These are phyloP conservation scores for Przewalskia tangutica DNA, from an alignment of 257 asterid species.

Conservation along the genomic window DNA sequence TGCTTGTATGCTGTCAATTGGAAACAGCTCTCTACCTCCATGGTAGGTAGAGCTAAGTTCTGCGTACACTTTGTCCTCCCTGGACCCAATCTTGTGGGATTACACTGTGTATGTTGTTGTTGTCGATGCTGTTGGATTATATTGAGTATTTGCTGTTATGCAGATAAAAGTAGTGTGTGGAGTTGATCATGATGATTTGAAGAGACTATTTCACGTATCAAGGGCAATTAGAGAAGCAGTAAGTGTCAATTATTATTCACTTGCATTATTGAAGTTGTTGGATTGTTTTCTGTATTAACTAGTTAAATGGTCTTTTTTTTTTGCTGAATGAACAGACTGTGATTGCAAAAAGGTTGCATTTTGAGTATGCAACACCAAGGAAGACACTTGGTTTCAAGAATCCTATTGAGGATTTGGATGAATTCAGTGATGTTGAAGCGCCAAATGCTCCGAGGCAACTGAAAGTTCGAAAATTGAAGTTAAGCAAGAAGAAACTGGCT, in stretches of 20 bases:
- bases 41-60: too few relatives aligned
- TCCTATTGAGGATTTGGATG: not conserved
- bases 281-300: not conserved
- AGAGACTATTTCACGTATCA: slow-evolving; percentile 47
- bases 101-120: too few relatives aligned
- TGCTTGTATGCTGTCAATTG: not conserved
- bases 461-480: not conserved
- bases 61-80: too few relatives aligned
- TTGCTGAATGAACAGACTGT: slow-evolving; percentile 22
- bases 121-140: not conserved
- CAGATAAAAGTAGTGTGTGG: slow-evolving; percentile 66
- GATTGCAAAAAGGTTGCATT: slow-evolving; percentile 43
- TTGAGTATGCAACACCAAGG: slow-evolving; percentile 41
- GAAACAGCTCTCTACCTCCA: too few relatives aligned
- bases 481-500: not conserved
- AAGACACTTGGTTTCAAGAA: slow-evolving; percentile 31
- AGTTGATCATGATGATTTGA: slow-evolving; percentile 83
- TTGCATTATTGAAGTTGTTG: not conserved
- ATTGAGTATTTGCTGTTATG: not conserved
- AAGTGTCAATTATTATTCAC: slow-evolving; percentile 1
- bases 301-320: not conserved
- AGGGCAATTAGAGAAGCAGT: slow-evolving; percentile 53
- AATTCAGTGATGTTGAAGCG: slow-evolving; percentile 6
- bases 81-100: too few relatives aligned
- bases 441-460: slow-evolving; percentile 11